phyloP scores from a whole-genome alignment of 306 rosid genomes.

The Cucurbita moschata region DNA sequence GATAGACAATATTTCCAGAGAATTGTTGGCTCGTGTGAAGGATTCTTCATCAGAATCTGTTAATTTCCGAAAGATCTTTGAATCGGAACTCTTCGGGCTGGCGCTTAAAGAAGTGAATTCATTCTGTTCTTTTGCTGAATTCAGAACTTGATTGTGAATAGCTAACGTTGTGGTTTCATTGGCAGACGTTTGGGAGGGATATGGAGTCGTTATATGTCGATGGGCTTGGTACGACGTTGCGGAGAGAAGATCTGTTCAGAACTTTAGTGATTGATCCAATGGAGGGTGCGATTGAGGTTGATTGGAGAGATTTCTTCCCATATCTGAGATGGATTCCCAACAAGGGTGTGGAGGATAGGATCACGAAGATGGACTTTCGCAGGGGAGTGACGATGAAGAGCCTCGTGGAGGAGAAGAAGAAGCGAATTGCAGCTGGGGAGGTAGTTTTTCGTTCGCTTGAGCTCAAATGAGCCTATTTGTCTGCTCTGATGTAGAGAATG shows the following conservation, averaged over 20 bases:
- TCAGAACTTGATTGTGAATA: background rate
- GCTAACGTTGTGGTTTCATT: background rate
- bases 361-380: conserved; percentile 16
- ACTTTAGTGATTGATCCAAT: conserved; percentile 56
- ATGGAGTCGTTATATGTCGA: conserved; percentile 52
- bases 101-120: conserved; percentile 63
- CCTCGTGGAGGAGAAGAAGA: conserved; percentile 43
- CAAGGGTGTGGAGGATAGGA: conserved; percentile 33
- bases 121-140: background rate
- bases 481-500: background rate
- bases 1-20: conserved; percentile 36
- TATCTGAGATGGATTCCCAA: conserved; percentile 89
- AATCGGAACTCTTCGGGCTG: conserved; percentile 50
- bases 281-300: conserved; percentile 95
- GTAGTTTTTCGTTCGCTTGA: conserved; percentile 10
- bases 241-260: conserved; percentile 41
- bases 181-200: conserved; percentile 57
- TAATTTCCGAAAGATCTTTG: conserved; percentile 53
- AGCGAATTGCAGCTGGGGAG: conserved; percentile 62
- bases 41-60: conserved; percentile 27
- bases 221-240: conserved; percentile 32
- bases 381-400: conserved; percentile 50
- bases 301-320: conserved; percentile 97
- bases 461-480: background rate
- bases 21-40: conserved; percentile 31